Evolutionary conservation across 2,329 filamentous ascomycete species (phyloP), one percentile per base, ranked within the genome.

Genomic region (Dactylellina parvicollis): DNA sequence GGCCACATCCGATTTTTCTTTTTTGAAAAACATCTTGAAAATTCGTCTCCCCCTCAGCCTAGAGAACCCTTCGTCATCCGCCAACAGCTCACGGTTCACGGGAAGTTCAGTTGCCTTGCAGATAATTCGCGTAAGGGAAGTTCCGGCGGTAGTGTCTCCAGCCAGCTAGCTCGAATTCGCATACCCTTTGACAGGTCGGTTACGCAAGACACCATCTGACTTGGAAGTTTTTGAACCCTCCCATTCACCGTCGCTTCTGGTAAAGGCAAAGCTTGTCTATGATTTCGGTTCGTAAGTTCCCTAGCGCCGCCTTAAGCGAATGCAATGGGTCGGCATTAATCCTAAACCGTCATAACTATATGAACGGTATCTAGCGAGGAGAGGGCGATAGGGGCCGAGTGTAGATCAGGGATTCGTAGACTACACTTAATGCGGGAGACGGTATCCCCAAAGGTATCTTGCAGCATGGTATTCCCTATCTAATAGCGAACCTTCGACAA

Each of bases 201-300:
- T 64, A 64, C 28, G 55, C 40, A 28, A 16, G 34, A 59, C 16
- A 30, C 54, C 10, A 55, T 22, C 7, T 22, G 26, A 1, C 32
- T 42, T 22, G 12, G 9, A 24, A 24, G 3, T 12, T 7, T 44
- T 22, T 49, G 30, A 28, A 28, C 20, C 4, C 20, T 24, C 20
- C 46, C 22, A 22, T 30, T 10, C 36, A 46, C 28, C 26, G 30
- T 28, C 18, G 34, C n/a, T 34, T 55, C 55, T 36, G 47, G 59
- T 34, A 64, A 54, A 54, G 47, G 59, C 32, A 64, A 64, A 55
- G 59, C 59, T 64, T 64, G 26, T 54, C 16, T 34, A 20, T 12
- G 36, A 18, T 28, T 46, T 40, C 16, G 20, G n/a, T 49, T 12
- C 46, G 34, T 62, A 50, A 42, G 46, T 34, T 52, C 9, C 30